Base-by-base conservation (phyloP, 306 rosid genomes). In the Echinosophora koreensis region DNA sequence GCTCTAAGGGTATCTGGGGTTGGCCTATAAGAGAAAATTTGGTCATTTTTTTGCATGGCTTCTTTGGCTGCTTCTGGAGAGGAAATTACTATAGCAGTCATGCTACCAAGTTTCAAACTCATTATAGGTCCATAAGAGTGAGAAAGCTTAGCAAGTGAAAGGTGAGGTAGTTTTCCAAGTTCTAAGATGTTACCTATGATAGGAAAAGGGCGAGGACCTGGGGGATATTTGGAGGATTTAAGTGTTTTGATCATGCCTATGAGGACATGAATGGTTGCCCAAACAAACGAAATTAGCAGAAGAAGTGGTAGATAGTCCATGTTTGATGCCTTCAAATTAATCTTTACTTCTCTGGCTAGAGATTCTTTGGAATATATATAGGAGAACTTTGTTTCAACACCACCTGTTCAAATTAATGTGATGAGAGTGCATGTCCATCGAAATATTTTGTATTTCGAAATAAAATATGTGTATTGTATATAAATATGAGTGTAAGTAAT, bases 121-220 rank as follows among this genome's bases (percentile, higher is more conserved):
- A 68, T 68, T 1, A 68, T 1, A 16, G 73, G 59, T 49, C 73
- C 60, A 68, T 68, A 14, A 30, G 9, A n/a, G 11, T 69, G n/a
- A 3, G 74, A 51, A 3, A 69, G 62, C 5, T 6, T 11, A n/a
- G 54, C 6, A 3, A 46, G 14, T 46, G 72, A 1, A 15, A 9
- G 35, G 22, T 44, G 72, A 14, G 72, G 56, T 0, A 44, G 9
- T 15, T 47, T 47, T 2, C 86, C 89, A 18, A 89, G 87, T 15
- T 63, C 78, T 1, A 83, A 38, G 8, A 87, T 81, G 60, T 87
- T 89, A 4, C 90, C 88, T 7, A 80, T 58, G 37, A 89, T 0
- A 0, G 90, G 86, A 1, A 78, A 49, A 2, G 87, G 85, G 18
- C 16, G 49, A 4, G 86, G 93, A 3, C 90, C 93, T 0, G 87